Evolutionary conservation across 805 yeast species (phyloP).

Genomic region (Kodamaea jinghongensis): DNA sequence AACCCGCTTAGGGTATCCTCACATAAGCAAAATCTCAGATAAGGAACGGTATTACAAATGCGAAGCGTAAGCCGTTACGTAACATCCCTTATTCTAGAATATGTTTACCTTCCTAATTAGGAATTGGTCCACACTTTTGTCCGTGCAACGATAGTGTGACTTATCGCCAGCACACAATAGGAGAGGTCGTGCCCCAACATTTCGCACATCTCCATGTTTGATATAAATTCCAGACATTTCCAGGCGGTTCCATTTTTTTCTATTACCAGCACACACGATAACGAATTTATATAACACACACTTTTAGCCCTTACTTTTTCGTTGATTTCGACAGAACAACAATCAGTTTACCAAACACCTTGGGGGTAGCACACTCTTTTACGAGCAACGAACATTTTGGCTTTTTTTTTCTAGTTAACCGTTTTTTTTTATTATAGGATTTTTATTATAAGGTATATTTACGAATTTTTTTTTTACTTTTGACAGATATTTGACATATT

Average conservation of each 20-base stretch:
- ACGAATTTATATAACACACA: not conserved
- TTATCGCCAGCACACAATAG: constrained; percentile 4
- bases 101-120: too few relatives aligned
- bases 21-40: too few relatives aligned
- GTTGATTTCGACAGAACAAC: not conserved
- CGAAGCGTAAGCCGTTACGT: too few relatives aligned
- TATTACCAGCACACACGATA: not conserved
- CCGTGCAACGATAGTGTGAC: constrained; percentile 8
- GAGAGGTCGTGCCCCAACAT: too few relatives aligned
- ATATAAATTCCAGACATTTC: constrained; percentile 9
- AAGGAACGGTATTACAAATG: too few relatives aligned
- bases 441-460: constrained; percentile 2
- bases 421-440: not conserved
- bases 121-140: not conserved
- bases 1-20: too few relatives aligned
- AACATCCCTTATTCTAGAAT: too few relatives aligned
- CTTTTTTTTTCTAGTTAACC: not conserved
- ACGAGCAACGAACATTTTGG: not conserved
- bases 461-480: not conserved
- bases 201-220: too few relatives aligned
- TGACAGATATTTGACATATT: constrained; percentile 4
- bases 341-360: not conserved
- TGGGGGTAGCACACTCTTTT: constrained; percentile 2
- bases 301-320: too few relatives aligned
- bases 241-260: constrained; percentile 5